Conservation (phyloP, 78 protist genomes). For the Pigoraptor vietnamica region DNA sequence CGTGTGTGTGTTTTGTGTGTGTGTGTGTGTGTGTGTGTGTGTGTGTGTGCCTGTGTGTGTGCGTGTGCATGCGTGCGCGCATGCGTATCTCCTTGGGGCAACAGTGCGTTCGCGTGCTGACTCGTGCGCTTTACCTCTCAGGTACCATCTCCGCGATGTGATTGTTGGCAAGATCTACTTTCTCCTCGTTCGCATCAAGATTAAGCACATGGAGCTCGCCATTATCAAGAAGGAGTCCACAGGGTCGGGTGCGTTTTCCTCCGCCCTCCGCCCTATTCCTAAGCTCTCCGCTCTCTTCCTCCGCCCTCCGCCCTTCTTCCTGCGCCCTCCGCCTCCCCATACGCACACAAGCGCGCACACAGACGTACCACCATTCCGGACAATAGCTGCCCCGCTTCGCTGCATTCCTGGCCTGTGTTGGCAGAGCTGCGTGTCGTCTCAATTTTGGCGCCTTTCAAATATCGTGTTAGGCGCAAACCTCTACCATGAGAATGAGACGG, state of each 20-base stretch:
- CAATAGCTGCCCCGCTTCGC: no score
- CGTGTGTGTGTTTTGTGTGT: no score
- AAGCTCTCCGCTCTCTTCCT: not conserved
- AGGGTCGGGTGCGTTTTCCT: not conserved
- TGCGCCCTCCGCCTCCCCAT: no score
- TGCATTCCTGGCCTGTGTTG: not conserved
- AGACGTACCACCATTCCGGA: no score
- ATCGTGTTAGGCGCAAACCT: conserved; percentile 33
- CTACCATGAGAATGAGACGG: conserved; percentile 73
- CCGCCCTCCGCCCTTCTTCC: not conserved
- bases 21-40: no score
- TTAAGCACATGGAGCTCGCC: conserved; percentile 89
- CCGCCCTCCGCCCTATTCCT: no score
- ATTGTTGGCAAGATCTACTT: conserved; percentile 89
- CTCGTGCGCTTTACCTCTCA: not conserved
- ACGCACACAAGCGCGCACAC: not conserved
- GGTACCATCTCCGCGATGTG: conserved; percentile 78
- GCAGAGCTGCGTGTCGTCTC: not conserved
- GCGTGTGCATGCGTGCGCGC: no score
- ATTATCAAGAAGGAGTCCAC: conserved; percentile 77
- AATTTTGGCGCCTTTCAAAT: not conserved
- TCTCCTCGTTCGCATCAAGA: conserved; percentile 72
- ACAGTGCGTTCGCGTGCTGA: not conserved
- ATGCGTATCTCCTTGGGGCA: no score
- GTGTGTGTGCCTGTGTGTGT: no score